These are phyloP conservation scores for Phytophthora pinifolia DNA, from an alignment of 352 stramenopile genomes.

Conservation along the genomic window DNA sequence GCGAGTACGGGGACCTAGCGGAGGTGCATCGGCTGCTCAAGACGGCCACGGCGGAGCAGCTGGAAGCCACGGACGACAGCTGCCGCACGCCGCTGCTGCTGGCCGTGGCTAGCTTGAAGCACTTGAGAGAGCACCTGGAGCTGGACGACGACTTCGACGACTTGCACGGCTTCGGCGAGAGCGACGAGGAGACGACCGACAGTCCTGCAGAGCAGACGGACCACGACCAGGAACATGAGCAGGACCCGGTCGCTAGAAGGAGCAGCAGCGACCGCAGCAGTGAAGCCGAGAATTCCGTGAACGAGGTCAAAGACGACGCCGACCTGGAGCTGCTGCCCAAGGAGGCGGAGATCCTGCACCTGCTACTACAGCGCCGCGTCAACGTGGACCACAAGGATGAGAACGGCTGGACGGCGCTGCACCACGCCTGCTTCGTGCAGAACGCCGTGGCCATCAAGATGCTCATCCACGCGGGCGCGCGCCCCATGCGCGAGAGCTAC, in stretches of 20 bases:
- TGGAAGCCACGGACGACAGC: constrained; percentile 74
- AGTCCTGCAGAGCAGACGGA: not conserved
- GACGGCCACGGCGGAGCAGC: constrained; percentile 55
- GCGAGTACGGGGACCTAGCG: constrained; percentile 66
- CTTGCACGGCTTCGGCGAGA: constrained; percentile 24
- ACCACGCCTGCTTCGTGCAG: constrained; percentile 80
- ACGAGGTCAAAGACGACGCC: constrained; percentile 50
- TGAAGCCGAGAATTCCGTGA: constrained; percentile 35
- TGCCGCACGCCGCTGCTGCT: constrained; percentile 76
- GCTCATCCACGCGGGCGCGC: constrained; percentile 69
- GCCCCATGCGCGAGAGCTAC: constrained; percentile 68
- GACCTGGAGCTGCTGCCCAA: constrained; percentile 63
- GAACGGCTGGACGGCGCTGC: constrained; percentile 81
- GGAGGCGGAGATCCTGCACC: constrained; percentile 72
- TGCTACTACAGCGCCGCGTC: constrained; percentile 68
- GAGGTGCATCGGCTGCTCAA: constrained; percentile 61
- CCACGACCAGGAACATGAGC: not conserved
- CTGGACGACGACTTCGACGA: constrained; percentile 52
- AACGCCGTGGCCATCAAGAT: constrained; percentile 72
- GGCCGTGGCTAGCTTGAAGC: constrained; percentile 62
- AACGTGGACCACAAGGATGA: constrained; percentile 85
- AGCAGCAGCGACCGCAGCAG: constrained; percentile 19
- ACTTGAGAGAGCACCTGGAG: constrained; percentile 38
- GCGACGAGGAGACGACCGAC: constrained; percentile 21
- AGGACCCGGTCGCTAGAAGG: constrained; percentile 1